Percentiles rank a stretch among this genome's conserved stretches.
These are phyloP conservation scores for Yamadazyma paraphyllophila DNA, from an alignment of 805 yeast species.

Conservation along the genomic window DNA sequence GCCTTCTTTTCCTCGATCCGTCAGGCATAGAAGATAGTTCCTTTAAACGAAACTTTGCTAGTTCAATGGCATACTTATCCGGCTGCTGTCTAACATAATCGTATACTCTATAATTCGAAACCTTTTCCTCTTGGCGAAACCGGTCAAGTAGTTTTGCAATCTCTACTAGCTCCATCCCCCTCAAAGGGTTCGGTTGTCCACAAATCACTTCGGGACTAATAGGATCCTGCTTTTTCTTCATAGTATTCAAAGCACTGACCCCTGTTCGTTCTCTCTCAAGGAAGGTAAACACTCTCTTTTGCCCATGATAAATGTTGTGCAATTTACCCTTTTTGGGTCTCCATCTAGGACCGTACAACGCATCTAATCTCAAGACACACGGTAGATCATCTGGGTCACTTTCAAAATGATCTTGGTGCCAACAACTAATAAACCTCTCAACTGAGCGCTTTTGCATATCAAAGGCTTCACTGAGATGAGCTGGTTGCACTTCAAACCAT, in stretches of 20 bases:
- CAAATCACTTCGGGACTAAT: neutral
- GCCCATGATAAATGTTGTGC: neutral
- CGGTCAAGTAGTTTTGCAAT: too few species aligned
- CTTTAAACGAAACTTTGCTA: too few species aligned
- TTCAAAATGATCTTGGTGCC: neutral
- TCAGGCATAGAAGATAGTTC: too few species aligned
- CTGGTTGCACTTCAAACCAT: neutral
- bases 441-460: neutral
- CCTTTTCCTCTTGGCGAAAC: too few species aligned
- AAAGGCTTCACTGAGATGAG: too few species aligned
- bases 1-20: too few species aligned
- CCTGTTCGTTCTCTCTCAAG: neutral
- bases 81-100: too few species aligned
- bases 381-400: neutral
- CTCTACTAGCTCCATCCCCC: too few species aligned
- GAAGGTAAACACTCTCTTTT: neutral
- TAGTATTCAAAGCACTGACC: neutral
- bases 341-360: neutral
- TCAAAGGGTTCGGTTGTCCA: neutral
- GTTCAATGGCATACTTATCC: too few species aligned
- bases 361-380: neutral
- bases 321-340: neutral
- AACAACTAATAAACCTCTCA: neutral
- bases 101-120: too few species aligned
- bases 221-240: neutral